Percentiles rank a stretch among this genome's conserved stretches.
Conservation (phyloP, 1,284 basidiomycete species). For the Pyrrhoderma lamaoense region DNA sequence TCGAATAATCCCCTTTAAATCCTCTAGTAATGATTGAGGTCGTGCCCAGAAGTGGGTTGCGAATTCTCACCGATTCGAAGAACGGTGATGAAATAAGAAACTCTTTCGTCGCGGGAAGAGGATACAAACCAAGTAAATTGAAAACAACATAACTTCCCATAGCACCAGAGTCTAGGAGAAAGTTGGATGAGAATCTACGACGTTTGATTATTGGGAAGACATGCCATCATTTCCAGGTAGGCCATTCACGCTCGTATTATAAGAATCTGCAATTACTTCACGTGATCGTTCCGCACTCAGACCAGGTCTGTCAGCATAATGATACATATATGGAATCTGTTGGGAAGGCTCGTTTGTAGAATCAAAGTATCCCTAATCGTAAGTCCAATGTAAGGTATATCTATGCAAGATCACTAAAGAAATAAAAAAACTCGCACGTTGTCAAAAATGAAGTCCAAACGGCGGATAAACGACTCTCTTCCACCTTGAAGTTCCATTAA, state of each 20-base stretch:
- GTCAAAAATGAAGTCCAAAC: slow-evolving; percentile 51
- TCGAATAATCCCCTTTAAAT: slow-evolving; percentile 45
- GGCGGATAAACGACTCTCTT: slow-evolving; percentile 17
- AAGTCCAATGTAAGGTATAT: no score
- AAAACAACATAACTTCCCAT: slow-evolving; percentile 64
- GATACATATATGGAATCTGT: slow-evolving; percentile 59
- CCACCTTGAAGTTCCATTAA: slow-evolving; percentile 56
- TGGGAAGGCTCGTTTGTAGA: slow-evolving; percentile 54
- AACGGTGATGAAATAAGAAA: slow-evolving; percentile 53
- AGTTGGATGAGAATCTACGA: slow-evolving; percentile 15
- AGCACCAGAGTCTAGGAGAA: slow-evolving; percentile 34
- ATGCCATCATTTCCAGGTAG: slow-evolving; percentile 55
- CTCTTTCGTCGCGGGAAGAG: slow-evolving; percentile 27
- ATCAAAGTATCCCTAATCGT: slow-evolving; percentile 40
- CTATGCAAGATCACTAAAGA: not conserved
- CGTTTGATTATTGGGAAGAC: slow-evolving; percentile 16
- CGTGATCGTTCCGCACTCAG: slow-evolving; percentile 47
- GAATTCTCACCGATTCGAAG: slow-evolving; percentile 51
- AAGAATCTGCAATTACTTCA: slow-evolving; percentile 44
- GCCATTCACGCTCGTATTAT: slow-evolving; percentile 47
- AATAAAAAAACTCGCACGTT: slow-evolving; percentile 27
- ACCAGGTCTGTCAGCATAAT: slow-evolving; percentile 51
- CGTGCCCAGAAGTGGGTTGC: slow-evolving; percentile 46
- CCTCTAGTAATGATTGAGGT: slow-evolving; percentile 45
- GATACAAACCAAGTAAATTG: slow-evolving; percentile 50